phyloP scores from a whole-genome alignment of 345 rosid genomes.

The Arabidopsis arenosa region DNA sequence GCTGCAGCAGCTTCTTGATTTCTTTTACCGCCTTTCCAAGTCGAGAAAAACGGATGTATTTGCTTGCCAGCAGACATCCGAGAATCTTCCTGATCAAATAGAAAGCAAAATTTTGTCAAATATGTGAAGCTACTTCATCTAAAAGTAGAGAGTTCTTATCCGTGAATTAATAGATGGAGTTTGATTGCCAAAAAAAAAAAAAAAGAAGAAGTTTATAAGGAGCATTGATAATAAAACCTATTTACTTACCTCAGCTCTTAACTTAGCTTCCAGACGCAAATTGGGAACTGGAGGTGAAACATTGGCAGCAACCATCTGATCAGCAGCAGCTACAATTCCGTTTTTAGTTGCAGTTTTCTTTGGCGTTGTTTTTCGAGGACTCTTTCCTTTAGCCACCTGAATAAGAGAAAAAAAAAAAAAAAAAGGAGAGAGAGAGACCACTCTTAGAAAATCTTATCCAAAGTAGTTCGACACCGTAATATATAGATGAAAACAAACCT shows the following conservation, averaged over 20 bases:
- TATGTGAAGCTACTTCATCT: too few relatives aligned
- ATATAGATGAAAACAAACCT: constrained; percentile 45
- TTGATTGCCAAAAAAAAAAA: too few relatives aligned
- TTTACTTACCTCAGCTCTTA: constrained; percentile 83
- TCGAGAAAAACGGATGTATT: constrained; percentile 84
- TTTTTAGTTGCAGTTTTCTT: constrained; percentile 53
- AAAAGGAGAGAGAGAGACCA: neutral
- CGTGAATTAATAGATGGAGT: too few relatives aligned
- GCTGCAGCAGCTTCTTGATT: constrained; percentile 50
- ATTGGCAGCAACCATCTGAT: constrained; percentile 35
- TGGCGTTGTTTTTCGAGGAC: constrained; percentile 58
- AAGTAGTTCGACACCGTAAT: neutral
- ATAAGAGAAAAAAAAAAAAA: neutral
- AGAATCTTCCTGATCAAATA: constrained; percentile 70
- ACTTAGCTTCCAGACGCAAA: constrained; percentile 77
- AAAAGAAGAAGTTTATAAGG: too few relatives aligned
- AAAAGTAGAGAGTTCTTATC: too few relatives aligned
- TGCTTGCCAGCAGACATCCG: constrained; percentile 72
- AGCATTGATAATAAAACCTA: too few relatives aligned
- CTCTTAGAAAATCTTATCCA: neutral
- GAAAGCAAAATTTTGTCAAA: too few relatives aligned
- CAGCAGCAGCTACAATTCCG: constrained; percentile 38
- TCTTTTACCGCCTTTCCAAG: constrained; percentile 58
- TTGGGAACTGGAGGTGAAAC: constrained; percentile 56
- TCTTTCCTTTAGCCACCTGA: constrained; percentile 47